Evolutionary conservation across 306 rosid genomes (phyloP).

Genomic region (Quercus variabilis): DNA sequence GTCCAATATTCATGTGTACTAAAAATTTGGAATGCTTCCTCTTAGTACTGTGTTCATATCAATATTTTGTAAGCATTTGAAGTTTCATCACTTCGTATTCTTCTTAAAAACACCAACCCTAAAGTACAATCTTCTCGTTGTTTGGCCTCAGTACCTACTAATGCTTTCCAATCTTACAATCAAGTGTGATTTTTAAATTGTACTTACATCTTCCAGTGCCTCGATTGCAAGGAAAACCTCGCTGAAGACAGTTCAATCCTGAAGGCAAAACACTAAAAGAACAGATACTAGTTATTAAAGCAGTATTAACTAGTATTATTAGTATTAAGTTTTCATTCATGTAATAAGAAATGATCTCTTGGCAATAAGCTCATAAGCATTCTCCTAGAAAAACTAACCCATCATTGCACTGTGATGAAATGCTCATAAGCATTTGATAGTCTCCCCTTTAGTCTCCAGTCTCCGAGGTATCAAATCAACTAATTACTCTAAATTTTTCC

Average conservation of each 20-base stretch:
- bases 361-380: neutral
- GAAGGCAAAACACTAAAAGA: slow-evolving; percentile 60
- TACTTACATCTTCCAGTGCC: slow-evolving; percentile 62
- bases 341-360: neutral
- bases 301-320: too few relatives aligned
- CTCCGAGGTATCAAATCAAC: neutral
- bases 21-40: neutral
- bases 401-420: neutral
- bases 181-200: neutral
- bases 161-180: neutral
- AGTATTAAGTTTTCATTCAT: neutral
- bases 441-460: neutral
- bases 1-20: neutral
- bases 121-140: neutral
- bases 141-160: neutral
- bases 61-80: neutral
- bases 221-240: slow-evolving; percentile 56
- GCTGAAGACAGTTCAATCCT: slow-evolving; percentile 70
- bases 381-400: neutral
- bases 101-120: neutral
- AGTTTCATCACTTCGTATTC: neutral
- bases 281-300: neutral
- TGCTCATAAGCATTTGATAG: neutral
- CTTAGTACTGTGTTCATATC: neutral
- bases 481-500: neutral